Evolutionary conservation across 306 rosid species (phyloP).

Genomic region (barrel medic (Medicago truncatula)): DNA sequence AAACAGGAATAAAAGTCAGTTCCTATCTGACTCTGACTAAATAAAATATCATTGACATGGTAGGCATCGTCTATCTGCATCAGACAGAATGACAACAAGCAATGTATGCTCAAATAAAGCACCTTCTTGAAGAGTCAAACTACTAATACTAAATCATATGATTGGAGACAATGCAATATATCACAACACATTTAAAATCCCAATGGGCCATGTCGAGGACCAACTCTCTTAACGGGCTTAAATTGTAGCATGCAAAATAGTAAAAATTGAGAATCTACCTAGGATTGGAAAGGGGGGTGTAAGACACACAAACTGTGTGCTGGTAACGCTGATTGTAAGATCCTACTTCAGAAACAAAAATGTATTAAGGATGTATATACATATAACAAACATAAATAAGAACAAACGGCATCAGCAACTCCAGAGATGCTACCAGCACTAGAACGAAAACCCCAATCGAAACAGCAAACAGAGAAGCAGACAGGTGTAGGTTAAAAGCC

Average conservation of each 20-base stretch:
- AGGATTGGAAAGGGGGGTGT: background rate
- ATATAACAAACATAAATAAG: background rate
- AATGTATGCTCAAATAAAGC: background rate
- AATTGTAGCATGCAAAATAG: background rate
- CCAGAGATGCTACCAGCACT: background rate
- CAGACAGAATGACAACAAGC: conserved; percentile 5
- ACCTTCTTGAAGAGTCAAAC: conserved; percentile 11
- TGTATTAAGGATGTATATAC: background rate
- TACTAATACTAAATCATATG: background rate
- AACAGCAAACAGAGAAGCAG: conserved; percentile 11
- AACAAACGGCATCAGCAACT: background rate
- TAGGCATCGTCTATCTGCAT: background rate
- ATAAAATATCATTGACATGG: background rate
- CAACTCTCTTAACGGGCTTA: background rate
- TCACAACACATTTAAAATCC: background rate
- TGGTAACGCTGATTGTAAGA: background rate
- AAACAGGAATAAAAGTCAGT: background rate
- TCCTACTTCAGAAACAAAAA: background rate
- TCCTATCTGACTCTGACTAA: background rate
- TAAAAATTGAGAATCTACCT: background rate
- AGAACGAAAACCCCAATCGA: conserved; percentile 7
- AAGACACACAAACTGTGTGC: background rate
- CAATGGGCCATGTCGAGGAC: background rate
- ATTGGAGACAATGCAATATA: background rate
- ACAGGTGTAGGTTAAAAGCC: background rate